Evolutionary conservation across 352 stramenopile genomes (phyloP).

Genomic region (Phytopythium sindhum): DNA sequence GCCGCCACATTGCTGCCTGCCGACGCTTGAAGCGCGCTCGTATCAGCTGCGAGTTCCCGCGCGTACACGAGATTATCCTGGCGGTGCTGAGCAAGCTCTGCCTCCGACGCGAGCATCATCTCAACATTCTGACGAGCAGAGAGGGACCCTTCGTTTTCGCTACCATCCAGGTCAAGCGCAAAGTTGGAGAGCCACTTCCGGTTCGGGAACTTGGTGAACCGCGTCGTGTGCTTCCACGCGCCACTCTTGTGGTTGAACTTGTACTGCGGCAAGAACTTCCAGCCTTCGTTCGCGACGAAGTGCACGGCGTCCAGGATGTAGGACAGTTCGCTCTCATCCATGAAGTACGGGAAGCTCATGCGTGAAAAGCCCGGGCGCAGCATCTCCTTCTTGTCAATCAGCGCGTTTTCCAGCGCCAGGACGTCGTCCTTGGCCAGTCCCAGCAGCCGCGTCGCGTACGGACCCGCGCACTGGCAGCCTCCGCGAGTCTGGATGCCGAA

Average conservation of each 20-base stretch:
- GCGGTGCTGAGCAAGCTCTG: constrained; percentile 26
- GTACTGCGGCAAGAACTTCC: constrained; percentile 94
- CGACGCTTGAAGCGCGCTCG: constrained; percentile 8
- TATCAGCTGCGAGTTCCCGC: constrained; percentile 21
- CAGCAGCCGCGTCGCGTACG: constrained; percentile 91
- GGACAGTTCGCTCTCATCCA: constrained; percentile 78
- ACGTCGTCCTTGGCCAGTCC: constrained; percentile 78
- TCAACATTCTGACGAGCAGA: not conserved
- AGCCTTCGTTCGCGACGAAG: constrained; percentile 92
- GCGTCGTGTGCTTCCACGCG: constrained; percentile 81
- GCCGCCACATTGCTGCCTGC: constrained; percentile 23
- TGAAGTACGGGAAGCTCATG: constrained; percentile 90
- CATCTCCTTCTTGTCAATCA: constrained; percentile 91
- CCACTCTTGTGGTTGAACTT: constrained; percentile 93
- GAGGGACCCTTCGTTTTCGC: constrained; percentile 9
- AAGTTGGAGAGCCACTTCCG: constrained; percentile 61
- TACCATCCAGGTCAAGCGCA: constrained; percentile 24
- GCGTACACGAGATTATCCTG: constrained; percentile 41
- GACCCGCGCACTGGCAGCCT: constrained; percentile 73
- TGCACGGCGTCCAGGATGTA: constrained; percentile 93
- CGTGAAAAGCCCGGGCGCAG: constrained; percentile 93
- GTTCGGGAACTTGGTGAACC: constrained; percentile 48
- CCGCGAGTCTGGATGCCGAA: constrained; percentile 90
- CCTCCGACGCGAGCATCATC: constrained; percentile 30
- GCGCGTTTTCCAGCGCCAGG: constrained; percentile 70